Evolutionary conservation across 768 basidiomycete species (phyloP).

Genomic region (Naganishia friedmannii): DNA sequence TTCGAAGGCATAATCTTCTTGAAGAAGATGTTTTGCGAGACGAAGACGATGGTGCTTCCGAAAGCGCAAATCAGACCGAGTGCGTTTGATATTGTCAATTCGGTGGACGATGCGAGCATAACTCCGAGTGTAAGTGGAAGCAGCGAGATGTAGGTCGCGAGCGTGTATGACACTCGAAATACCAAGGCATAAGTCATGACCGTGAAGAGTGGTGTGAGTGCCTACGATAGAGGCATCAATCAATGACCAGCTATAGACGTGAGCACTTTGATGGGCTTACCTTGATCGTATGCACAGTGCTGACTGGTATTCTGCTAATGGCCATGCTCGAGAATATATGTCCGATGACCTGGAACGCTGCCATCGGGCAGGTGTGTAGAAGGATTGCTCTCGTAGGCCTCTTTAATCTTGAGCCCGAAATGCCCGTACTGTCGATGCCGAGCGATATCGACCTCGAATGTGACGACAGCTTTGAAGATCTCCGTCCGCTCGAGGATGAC

Average conservation of each 20-base stretch:
- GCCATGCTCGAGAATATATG: slow-evolving; percentile 98
- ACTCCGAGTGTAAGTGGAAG: slow-evolving; percentile 93
- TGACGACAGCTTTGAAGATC: background rate
- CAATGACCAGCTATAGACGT: slow-evolving; percentile 14
- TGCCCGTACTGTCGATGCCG: slow-evolving; percentile 15
- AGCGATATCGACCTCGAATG: slow-evolving; percentile 19
- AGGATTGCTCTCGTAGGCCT: slow-evolving; percentile 71
- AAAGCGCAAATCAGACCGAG: slow-evolving; percentile 91
- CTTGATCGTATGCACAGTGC: slow-evolving; percentile 99
- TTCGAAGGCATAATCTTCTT: slow-evolving; percentile 88
- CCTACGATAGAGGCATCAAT: slow-evolving; percentile 58
- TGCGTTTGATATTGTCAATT: slow-evolving; percentile 79
- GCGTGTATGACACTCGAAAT: slow-evolving; percentile 89
- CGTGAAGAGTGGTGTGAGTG: slow-evolving; percentile 92
- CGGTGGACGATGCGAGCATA: slow-evolving; percentile 94
- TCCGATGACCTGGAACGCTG: slow-evolving; percentile 92
- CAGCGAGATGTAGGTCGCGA: slow-evolving; percentile 84
- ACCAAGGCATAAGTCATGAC: slow-evolving; percentile 90
- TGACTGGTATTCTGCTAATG: slow-evolving; percentile 91
- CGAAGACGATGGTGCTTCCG: slow-evolving; percentile 93
- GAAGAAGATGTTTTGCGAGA: slow-evolving; percentile 97
- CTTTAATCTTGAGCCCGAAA: slow-evolving; percentile 59
- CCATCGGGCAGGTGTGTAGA: slow-evolving; percentile 84
- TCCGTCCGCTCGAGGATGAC: background rate
- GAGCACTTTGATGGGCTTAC: slow-evolving; percentile 55